Evolutionary conservation across 2,329 filamentous ascomycete species (phyloP).

Genomic region (Lachnum nothofagi): DNA sequence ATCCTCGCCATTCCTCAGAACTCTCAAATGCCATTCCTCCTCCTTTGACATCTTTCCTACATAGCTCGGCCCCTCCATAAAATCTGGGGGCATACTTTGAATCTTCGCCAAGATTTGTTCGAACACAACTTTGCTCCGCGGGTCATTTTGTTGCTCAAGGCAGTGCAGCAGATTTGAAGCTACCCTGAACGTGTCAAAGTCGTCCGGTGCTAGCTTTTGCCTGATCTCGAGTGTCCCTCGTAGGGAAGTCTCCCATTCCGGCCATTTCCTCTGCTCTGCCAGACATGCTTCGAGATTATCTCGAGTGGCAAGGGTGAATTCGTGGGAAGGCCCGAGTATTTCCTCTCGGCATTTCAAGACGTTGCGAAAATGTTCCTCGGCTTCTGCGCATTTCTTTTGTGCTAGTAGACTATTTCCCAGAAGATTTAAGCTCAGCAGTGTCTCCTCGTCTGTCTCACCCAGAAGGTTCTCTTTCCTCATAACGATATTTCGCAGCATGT

Average conservation of each 20-base stretch:
- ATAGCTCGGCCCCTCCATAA: not conserved
- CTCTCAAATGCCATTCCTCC: not conserved
- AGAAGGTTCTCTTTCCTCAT: not conserved
- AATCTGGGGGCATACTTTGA: not conserved
- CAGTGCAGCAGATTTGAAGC: not conserved
- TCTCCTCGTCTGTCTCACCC: not conserved
- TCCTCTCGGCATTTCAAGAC: not conserved
- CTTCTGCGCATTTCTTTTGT: not conserved
- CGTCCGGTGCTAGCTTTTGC: not conserved
- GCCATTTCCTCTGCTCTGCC: not conserved
- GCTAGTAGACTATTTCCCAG: not conserved
- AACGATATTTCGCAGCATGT: not conserved
- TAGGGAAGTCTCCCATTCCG: not conserved
- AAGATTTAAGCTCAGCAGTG: not conserved
- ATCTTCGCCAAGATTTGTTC: not conserved
- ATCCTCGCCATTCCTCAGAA: not conserved
- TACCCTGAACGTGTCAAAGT: not conserved
- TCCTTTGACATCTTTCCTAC: not conserved
- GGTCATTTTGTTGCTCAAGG: not conserved
- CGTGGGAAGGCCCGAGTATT: constrained; percentile 5
- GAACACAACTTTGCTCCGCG: not conserved
- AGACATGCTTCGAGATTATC: not conserved
- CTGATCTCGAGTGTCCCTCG: not conserved
- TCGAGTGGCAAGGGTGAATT: constrained; percentile 6
- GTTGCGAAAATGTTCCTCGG: not conserved